phyloP scores from a whole-genome alignment of 352 stramenopile genomes.

The Globisporangium solare region DNA sequence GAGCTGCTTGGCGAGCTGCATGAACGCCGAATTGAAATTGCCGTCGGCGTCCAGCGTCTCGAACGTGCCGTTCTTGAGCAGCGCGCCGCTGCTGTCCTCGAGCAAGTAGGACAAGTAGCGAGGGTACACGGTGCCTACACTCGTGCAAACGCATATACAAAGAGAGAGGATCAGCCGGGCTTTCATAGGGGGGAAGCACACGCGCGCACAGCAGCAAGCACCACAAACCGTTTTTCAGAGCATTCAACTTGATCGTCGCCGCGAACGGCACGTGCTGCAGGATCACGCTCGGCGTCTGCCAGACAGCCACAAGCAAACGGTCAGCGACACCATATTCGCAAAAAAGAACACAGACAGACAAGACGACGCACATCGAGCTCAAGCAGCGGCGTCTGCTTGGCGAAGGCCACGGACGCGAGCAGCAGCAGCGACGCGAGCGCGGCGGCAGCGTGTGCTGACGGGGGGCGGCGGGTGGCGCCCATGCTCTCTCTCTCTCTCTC shows the following conservation, averaged over 20 bases:
- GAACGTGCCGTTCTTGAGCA: slow-evolving; percentile 58
- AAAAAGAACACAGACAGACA: neutral
- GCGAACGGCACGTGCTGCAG: slow-evolving; percentile 66
- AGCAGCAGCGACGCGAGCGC: neutral
- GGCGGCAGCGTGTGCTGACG: neutral
- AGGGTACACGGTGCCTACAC: slow-evolving; percentile 65
- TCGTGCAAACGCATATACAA: neutral
- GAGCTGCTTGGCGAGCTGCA: slow-evolving; percentile 36
- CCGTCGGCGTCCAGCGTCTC: slow-evolving; percentile 60
- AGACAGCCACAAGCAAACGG: neutral
- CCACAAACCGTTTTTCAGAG: slow-evolving; percentile 73
- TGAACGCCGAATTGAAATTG: slow-evolving; percentile 52
- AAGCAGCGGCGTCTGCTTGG: slow-evolving; percentile 6
- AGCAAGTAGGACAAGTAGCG: slow-evolving; percentile 49
- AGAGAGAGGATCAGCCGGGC: neutral
- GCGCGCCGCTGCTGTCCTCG: slow-evolving; percentile 35
- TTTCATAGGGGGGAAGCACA: too few species aligned
- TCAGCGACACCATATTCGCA: neutral
- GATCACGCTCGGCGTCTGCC: slow-evolving; percentile 62
- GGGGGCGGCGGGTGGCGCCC: too few species aligned
- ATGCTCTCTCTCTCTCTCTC: neutral
- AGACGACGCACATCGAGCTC: slow-evolving; percentile 7
- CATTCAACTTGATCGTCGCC: slow-evolving; percentile 53
- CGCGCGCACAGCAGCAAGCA: too few species aligned
- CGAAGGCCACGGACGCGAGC: neutral